phyloP scores from a whole-genome alignment of 1,139 yeast species.

The Scheffersomyces titani region DNA sequence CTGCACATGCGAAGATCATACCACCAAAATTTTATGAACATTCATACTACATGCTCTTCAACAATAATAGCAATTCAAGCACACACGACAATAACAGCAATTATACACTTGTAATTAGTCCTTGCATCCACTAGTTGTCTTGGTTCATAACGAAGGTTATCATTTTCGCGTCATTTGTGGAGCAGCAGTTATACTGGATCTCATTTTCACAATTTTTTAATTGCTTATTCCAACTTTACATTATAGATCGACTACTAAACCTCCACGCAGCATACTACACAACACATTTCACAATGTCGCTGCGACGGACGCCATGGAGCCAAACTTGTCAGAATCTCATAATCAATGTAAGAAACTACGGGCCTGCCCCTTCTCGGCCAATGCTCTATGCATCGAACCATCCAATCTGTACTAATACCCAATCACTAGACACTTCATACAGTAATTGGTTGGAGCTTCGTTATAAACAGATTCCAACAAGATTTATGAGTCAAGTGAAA shows the following conservation, averaged over 20 bases:
- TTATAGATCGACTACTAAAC: background rate
- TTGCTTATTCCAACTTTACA: background rate
- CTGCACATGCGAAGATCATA: background rate
- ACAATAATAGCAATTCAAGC: background rate
- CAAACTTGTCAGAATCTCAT: slow-evolving; percentile 20
- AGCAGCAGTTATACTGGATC: background rate
- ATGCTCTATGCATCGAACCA: slow-evolving; percentile 21
- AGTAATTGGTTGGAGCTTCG: slow-evolving; percentile 24
- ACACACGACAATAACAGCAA: background rate
- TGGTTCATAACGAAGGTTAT: background rate
- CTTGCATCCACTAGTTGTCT: background rate
- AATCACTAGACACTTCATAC: slow-evolving; percentile 26
- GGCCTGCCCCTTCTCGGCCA: slow-evolving; percentile 16
- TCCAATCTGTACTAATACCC: slow-evolving; percentile 27
- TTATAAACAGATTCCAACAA: slow-evolving; percentile 12
- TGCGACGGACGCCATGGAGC: slow-evolving; percentile 23
- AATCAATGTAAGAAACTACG: slow-evolving; percentile 21
- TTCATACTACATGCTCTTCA: background rate
- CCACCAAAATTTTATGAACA: background rate
- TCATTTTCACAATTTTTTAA: background rate
- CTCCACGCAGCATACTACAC: background rate
- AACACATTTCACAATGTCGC: slow-evolving; percentile 10
- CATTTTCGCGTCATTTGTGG: background rate
- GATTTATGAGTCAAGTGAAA: background rate
- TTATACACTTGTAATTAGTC: background rate